These are phyloP conservation scores for Calonectria hongkongensis DNA, from an alignment of 2,329 filamentous ascomycete species.

Conservation along the genomic window DNA sequence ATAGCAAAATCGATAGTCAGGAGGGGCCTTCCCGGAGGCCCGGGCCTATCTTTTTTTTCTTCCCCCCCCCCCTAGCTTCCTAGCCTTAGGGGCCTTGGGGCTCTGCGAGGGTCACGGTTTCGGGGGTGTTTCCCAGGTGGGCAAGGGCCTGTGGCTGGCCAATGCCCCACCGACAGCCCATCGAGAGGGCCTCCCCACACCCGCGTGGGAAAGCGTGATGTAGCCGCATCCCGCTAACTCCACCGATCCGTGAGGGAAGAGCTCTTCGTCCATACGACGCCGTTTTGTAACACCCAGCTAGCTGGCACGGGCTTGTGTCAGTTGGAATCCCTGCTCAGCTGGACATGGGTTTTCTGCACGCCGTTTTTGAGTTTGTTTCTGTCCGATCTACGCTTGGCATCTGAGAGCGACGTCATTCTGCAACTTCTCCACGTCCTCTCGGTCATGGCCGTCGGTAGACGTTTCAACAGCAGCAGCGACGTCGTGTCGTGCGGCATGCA, in stretches of 20 bases:
- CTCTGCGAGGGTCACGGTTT: constrained; percentile 1
- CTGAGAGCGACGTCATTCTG: constrained; percentile 28
- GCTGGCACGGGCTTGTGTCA: constrained; percentile 21
- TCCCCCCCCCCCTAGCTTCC: too few relatives aligned
- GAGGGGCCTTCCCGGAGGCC: constrained; percentile 31
- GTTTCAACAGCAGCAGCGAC: neutral
- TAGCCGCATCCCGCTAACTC: constrained; percentile 29
- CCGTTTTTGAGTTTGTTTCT: constrained; percentile 24
- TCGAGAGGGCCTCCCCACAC: constrained; percentile 8
- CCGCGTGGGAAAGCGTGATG: constrained; percentile 30
- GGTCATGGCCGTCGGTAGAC: constrained; percentile 33
- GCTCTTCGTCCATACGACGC: constrained; percentile 8
- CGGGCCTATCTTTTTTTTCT: constrained; percentile 17
- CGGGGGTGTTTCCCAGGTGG: constrained; percentile 27
- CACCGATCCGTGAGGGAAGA: constrained; percentile 15
- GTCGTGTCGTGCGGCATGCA: neutral
- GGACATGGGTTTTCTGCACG: constrained; percentile 35
- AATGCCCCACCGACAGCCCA: constrained; percentile 19
- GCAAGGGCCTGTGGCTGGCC: constrained; percentile 20
- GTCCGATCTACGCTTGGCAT: constrained; percentile 29
- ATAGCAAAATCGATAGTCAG: constrained; percentile 32
- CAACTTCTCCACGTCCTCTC: constrained; percentile 19
- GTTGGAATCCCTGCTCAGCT: constrained; percentile 40
- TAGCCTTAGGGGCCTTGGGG: constrained; percentile 1
- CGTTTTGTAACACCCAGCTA: constrained; percentile 15